Percentiles rank a stretch among this genome's conserved stretches.
These are phyloP conservation scores for Populus hybrid DNA, from an alignment of 441 rosid species.

Conservation along the genomic window DNA sequence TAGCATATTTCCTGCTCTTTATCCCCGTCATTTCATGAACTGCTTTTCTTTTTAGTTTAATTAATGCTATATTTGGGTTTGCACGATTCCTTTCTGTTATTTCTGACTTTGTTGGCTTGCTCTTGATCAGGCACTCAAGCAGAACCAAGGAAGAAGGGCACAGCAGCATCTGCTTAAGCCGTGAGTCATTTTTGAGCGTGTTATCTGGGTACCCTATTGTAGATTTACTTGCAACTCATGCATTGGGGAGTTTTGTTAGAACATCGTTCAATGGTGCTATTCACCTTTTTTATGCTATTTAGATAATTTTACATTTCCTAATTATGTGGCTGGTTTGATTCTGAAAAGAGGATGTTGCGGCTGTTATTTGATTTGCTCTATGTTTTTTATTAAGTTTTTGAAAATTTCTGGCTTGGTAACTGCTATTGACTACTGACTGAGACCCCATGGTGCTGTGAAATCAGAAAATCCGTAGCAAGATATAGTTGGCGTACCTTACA, in stretches of 20 bases:
- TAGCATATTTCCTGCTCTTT: no score
- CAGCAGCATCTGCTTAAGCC: constrained; percentile 54
- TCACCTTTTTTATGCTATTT: constrained; percentile 19
- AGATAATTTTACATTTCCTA: constrained; percentile 14
- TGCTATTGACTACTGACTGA: background rate
- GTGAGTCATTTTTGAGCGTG: constrained; percentile 1
- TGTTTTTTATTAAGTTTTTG: no score
- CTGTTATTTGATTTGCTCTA: background rate
- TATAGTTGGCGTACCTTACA: background rate
- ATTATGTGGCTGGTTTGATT: constrained; percentile 24
- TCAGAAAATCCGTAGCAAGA: background rate
- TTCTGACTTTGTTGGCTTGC: constrained; percentile 1
- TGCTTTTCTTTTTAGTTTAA: no score
- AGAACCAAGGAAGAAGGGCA: constrained; percentile 63
- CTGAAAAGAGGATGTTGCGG: constrained; percentile 5
- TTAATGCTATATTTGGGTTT: background rate
- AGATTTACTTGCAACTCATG: constrained; percentile 15
- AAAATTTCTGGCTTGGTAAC: background rate
- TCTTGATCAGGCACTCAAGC: constrained; percentile 54
- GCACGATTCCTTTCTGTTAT: background rate
- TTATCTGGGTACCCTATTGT: constrained; percentile 13
- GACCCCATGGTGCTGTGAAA: background rate
- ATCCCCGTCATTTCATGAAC: no score
- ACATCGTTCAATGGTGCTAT: constrained; percentile 12
- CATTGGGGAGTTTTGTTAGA: constrained; percentile 22